These are phyloP conservation scores for Colletotrichum siamense DNA, from an alignment of 2,329 filamentous ascomycete species.

Conservation along the genomic window DNA sequence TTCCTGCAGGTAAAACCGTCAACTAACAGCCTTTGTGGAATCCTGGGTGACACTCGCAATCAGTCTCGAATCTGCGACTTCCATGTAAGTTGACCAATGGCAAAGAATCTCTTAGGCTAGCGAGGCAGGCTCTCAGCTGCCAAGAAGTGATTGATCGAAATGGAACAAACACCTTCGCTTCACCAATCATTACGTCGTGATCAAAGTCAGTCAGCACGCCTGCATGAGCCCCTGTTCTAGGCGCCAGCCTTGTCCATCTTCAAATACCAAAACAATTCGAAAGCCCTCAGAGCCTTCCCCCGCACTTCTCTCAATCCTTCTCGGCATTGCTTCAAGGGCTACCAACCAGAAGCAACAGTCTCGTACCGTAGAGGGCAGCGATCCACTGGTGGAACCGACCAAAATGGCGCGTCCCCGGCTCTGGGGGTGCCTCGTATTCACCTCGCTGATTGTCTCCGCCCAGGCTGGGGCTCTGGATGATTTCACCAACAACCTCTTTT, in stretches of 20 bases:
- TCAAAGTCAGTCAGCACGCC: neutral
- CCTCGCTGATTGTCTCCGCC: neutral
- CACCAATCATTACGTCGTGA: neutral
- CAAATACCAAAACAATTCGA: neutral
- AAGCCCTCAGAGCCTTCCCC: neutral
- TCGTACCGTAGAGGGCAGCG: neutral
- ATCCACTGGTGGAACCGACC: neutral
- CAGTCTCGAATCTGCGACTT: neutral
- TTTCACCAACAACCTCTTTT: neutral
- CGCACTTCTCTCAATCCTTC: neutral
- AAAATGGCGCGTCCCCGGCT: neutral
- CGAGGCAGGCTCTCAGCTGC: neutral
- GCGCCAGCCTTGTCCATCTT: neutral
- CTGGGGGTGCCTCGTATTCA: neutral
- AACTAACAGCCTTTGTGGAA: neutral
- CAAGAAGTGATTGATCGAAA: neutral
- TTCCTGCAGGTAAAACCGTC: neutral
- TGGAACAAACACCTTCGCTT: accelerated
- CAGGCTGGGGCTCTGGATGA: neutral
- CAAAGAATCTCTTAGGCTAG: neutral
- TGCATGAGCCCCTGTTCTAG: neutral
- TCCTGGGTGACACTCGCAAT: neutral
- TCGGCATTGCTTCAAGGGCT: neutral
- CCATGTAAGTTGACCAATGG: neutral
- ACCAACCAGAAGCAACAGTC: neutral